These are phyloP conservation scores for Eutrema yunnanense DNA, from an alignment of 345 rosid genomes.

Conservation along the genomic window DNA sequence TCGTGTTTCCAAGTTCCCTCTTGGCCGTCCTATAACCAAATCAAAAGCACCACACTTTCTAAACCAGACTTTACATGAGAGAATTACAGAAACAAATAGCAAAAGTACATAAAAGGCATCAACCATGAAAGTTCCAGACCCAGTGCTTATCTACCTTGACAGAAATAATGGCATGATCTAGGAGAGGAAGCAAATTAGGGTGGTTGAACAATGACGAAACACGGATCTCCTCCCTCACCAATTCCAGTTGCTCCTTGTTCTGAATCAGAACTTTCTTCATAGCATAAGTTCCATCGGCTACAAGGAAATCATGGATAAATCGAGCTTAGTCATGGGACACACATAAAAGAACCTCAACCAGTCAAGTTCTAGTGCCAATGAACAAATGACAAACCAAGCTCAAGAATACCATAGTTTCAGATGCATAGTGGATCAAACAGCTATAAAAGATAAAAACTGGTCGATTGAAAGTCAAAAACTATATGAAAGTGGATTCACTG, in stretches of 20 bases:
- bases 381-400: neutral
- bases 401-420: neutral
- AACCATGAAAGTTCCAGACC: neutral
- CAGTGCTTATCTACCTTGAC: slow-evolving; percentile 52
- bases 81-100: neutral
- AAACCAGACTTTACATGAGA: neutral
- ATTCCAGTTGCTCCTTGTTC: slow-evolving; percentile 73
- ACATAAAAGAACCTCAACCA: neutral
- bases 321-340: neutral
- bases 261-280: slow-evolving; percentile 98
- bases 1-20: slow-evolving; percentile 84
- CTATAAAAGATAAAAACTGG: neutral
- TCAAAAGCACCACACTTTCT: slow-evolving; percentile 14
- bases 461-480: neutral
- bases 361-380: neutral
- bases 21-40: slow-evolving; percentile 52
- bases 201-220: slow-evolving; percentile 88
- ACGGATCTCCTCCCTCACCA: slow-evolving; percentile 90
- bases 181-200: slow-evolving; percentile 86
- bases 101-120: neutral
- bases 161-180: slow-evolving; percentile 89
- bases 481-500: neutral
- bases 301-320: neutral
- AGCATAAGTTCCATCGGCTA: slow-evolving; percentile 90
- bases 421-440: neutral